Percentiles rank a stretch among this genome's conserved stretches.
Conservation (phyloP, 176 grass and related monocot species). For the Neostapfia colusana region DNA sequence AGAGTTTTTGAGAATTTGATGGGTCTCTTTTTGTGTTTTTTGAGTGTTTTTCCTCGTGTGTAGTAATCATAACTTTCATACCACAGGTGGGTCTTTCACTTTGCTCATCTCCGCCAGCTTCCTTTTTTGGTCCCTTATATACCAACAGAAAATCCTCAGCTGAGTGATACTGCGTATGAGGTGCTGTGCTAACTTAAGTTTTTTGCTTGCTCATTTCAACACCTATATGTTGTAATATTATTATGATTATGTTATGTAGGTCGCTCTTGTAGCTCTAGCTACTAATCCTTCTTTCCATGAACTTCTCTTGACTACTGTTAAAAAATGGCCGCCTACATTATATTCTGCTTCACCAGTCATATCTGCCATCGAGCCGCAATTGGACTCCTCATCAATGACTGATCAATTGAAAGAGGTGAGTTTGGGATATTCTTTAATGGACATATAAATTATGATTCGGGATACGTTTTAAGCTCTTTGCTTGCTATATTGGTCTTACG, state of each 20-base stretch:
- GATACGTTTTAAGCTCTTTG: conserved; percentile 32
- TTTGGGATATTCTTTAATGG: conserved; percentile 33
- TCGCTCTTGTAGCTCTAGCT: conserved; percentile 91
- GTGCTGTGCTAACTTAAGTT: conserved; percentile 40
- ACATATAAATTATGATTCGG: neutral
- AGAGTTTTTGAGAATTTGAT: conserved; percentile 12
- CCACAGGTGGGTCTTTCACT: conserved; percentile 93
- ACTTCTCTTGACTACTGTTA: conserved; percentile 81
- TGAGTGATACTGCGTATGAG: conserved; percentile 97
- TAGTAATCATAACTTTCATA: conserved; percentile 42
- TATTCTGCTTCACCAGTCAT: conserved; percentile 82
- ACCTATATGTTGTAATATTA: conserved; percentile 34
- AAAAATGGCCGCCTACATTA: conserved; percentile 76
- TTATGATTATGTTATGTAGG: conserved; percentile 61
- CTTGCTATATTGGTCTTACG: conserved; percentile 35
- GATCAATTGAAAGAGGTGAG: conserved; percentile 74
- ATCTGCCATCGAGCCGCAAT: conserved; percentile 87
- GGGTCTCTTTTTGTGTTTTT: conserved; percentile 27
- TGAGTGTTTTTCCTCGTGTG: conserved; percentile 4
- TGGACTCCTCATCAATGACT: conserved; percentile 79
- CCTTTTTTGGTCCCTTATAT: conserved; percentile 94
- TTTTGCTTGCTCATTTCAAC: conserved; percentile 15
- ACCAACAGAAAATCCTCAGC: conserved; percentile 84
- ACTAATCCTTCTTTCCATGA: conserved; percentile 77
- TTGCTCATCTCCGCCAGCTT: conserved; percentile 96